These are phyloP conservation scores for Chaetomiaceae sp. DNA, from an alignment of 2,329 filamentous ascomycete species.

Conservation along the genomic window DNA sequence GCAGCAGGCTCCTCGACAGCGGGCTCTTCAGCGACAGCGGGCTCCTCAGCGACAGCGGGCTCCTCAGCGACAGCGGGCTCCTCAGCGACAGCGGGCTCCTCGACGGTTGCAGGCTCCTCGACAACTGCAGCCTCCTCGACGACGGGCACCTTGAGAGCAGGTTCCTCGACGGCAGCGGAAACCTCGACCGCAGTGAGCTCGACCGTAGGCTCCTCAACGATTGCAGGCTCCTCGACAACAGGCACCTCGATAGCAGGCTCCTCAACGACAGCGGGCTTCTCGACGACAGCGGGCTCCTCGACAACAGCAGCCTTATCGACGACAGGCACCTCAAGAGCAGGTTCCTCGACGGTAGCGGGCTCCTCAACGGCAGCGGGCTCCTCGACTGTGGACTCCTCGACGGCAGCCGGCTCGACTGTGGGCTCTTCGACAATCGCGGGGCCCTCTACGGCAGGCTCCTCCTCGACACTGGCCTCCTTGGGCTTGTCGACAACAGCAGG, in stretches of 20 bases:
- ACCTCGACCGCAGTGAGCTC: slow-evolving; percentile 9
- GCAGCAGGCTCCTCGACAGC: not conserved
- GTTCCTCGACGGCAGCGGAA: not conserved
- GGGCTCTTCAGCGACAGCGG: not conserved
- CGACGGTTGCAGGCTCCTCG: not conserved
- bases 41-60: slow-evolving; percentile 6
- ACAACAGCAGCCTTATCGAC: not conserved
- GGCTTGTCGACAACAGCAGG: slow-evolving; percentile 8
- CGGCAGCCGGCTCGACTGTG: not conserved
- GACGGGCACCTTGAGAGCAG: not conserved
- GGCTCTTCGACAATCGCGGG: not conserved
- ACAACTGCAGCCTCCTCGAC: no score
- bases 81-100: not conserved
- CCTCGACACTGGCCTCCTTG: not conserved
- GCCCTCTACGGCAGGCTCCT: slow-evolving; percentile 4
- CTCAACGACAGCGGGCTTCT: slow-evolving; percentile 3
- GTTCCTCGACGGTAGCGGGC: not conserved
- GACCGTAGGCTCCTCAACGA: slow-evolving; percentile 2
- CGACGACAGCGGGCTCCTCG: not conserved
- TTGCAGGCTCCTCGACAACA: slow-evolving; percentile 3
- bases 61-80: slow-evolving; percentile 4
- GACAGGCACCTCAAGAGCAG: not conserved
- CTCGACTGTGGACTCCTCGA: not conserved
- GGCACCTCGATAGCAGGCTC: not conserved
- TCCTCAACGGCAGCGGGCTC: slow-evolving; percentile 9